Percentiles rank a stretch among this genome's conserved stretches.
Conservation (phyloP, 2,329 filamentous ascomycete genomes). For the Ceratocystis smalleyi region DNA sequence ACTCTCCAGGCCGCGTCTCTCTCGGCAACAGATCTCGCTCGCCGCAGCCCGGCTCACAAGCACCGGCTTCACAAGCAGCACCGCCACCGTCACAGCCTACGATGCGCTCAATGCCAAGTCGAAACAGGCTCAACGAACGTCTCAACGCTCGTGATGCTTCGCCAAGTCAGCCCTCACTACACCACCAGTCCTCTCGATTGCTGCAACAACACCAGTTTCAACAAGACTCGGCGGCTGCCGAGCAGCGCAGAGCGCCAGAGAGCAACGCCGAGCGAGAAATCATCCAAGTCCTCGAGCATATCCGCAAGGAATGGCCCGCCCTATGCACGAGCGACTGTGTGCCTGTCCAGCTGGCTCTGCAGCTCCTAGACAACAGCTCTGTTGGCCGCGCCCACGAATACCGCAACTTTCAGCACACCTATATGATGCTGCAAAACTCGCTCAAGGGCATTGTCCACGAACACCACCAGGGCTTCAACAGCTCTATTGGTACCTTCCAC, state of each 20-base stretch:
- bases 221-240: conserved; percentile 13
- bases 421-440: conserved; percentile 78
- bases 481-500: conserved; percentile 95
- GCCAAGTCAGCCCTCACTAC: conserved; percentile 2
- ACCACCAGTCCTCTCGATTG: conserved; percentile 7
- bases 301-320: conserved; percentile 78
- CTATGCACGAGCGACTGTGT: conserved; percentile 82
- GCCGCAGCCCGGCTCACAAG: conserved; percentile 10
- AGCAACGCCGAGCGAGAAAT: conserved; percentile 42
- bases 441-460: conserved; percentile 94
- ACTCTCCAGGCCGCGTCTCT: conserved; percentile 10
- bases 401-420: conserved; percentile 65
- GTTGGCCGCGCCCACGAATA: conserved; percentile 84
- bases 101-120: conserved; percentile 24
- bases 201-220: conserved; percentile 17
- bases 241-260: conserved; percentile 22
- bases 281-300: conserved; percentile 57
- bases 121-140: conserved; percentile 20
- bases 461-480: conserved; percentile 98
- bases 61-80: neutral
- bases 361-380: conserved; percentile 86
- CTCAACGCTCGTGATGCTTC: conserved; percentile 11
- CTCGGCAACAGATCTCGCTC: conserved; percentile 12
- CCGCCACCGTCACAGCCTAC: conserved; percentile 6
- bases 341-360: conserved; percentile 85